Base-by-base conservation (phyloP, 805 yeast genomes). In the Cyberlindnera euphorbiae region DNA sequence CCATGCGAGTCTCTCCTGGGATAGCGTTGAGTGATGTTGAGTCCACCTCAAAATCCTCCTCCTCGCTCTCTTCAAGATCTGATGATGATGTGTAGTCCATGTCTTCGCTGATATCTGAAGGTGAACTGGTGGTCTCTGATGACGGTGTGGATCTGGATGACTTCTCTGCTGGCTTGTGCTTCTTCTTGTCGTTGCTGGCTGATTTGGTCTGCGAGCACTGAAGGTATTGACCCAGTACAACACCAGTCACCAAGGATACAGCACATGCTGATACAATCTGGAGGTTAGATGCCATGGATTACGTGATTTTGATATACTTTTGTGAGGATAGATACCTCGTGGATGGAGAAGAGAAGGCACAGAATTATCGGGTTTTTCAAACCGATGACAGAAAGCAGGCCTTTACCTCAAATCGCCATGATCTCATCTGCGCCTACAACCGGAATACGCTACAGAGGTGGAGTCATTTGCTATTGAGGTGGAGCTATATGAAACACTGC, bases 1-100 rank as follows among this genome's bases (percentile, higher is more conserved):
- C 88, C 96, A 90, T 82, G 51, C 83, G 66, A 10, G 82, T 85
- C 56, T 83, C 93, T 1, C 93, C 94, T 1, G 83, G 83, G 3
- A 82, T 62, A 13, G 73, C 77, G 49, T 82, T 82, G 45, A 84
- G 60, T 2, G 73, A 60, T 0, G 65, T 59, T 0, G 87, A 79
- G 45, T 82, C 75, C 32, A 82, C 67, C 35, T 77, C 82, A 21
- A 71, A 56, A 18, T 71, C 79, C 33, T 69, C 75, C 16, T 75
- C 80, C 10, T 67, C 71, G 4, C 67, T 73, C 14, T 65, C 73
- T 17, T 62, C 67, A 4, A 59, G 59, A 15, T 66, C 71, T 4
- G 62, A 64, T 1, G 59, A 60, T 3, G 58, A 60, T 5, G 57
- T 60, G 9, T 56, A 60, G 4, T 50, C 60, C 16, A 44, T 50